Evolutionary conservation across 495 filamentous ascomycete genomes (phyloP), one percentile per base, ranked within the genome.

Genomic region (Penicillium ochrochloron): DNA sequence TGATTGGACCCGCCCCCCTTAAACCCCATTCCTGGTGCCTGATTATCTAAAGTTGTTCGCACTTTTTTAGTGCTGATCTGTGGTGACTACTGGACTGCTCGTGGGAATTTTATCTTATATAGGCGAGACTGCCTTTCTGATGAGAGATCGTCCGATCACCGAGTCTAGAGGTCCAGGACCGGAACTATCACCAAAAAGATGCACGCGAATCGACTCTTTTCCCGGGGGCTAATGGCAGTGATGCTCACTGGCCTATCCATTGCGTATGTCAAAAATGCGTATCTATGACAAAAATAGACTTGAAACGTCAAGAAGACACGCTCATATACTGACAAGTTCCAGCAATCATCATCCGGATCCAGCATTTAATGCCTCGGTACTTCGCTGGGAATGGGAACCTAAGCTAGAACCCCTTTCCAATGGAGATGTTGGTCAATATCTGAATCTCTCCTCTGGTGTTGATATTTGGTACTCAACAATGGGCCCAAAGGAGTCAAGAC

Each of bases 371-470:
- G 21, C 50, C 15, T 52, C 50, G 1, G 29, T 52, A 15, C 23
- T 31, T n/a, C 50, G 50, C 15, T 52, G 50, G 50, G 50, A 52
- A 9, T 52, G 50, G 50, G 23, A 52, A 15, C 50, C 50, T 2
- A 27, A 8, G 5, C 11, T 21, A 31, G 50, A 25, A 2, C 50
- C 50, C 5, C 25, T 52, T 1, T 27, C 25, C 1, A 52, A 52
- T 31, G 50, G 50, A 52, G 50, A 52, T 17, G 15, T 27, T 7
- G 50, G 50, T 31, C 50, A 27, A 41, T 41, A 41, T 17, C 12
- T 41, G 14, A 41, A 41, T 17, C 37, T 41, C 37, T 41, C 37
- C 1, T 41, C 37, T 15, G 37, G 37, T 3, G 37, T 41, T 5
- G 37, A 41, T 17, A 11, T 41, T 5, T 41, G 37, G 37, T 41